Percentiles rank a stretch among this genome's conserved stretches.
Evolutionary conservation across 2,329 filamentous ascomycete genomes (phyloP).

Genomic region (Alternaria conjuncta): DNA sequence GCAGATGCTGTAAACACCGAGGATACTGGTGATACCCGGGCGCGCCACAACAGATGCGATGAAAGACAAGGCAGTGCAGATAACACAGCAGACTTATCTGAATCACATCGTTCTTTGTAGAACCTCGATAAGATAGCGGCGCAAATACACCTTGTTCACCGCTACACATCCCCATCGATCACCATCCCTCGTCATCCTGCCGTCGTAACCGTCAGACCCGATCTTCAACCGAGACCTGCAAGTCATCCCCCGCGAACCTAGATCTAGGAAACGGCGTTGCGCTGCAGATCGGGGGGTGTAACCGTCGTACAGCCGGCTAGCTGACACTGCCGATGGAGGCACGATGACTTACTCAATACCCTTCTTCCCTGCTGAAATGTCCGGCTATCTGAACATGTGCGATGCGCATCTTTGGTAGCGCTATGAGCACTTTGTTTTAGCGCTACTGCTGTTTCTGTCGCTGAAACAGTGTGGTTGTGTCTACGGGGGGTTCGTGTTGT

Average conservation of each 20-base stretch:
- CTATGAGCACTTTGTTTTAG: background rate
- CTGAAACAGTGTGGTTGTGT: slow-evolving; percentile 9
- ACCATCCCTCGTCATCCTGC: background rate
- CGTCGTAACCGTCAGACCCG: background rate
- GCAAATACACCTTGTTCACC: background rate
- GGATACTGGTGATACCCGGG: background rate
- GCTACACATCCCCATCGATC: background rate
- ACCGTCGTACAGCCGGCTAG: slow-evolving; percentile 1
- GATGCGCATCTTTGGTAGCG: slow-evolving; percentile 1
- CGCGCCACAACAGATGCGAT: background rate
- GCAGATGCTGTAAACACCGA: slow-evolving; percentile 17
- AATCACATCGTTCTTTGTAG: background rate
- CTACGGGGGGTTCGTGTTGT: slow-evolving; percentile 6
- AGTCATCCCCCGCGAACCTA: background rate
- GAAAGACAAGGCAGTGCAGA: background rate
- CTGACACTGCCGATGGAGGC: slow-evolving; percentile 18
- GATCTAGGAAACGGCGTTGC: background rate
- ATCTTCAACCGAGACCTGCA: background rate
- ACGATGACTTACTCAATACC: slow-evolving; percentile 1
- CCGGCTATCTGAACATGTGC: background rate
- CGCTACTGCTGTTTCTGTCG: slow-evolving; percentile 3
- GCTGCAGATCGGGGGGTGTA: background rate
- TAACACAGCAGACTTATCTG: background rate
- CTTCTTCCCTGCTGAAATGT: background rate
- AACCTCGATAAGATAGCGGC: background rate